Percentiles rank a stretch among this genome's conserved stretches.
Conservation (phyloP, 345 rosid species). For the Toxicodendron radicans region DNA sequence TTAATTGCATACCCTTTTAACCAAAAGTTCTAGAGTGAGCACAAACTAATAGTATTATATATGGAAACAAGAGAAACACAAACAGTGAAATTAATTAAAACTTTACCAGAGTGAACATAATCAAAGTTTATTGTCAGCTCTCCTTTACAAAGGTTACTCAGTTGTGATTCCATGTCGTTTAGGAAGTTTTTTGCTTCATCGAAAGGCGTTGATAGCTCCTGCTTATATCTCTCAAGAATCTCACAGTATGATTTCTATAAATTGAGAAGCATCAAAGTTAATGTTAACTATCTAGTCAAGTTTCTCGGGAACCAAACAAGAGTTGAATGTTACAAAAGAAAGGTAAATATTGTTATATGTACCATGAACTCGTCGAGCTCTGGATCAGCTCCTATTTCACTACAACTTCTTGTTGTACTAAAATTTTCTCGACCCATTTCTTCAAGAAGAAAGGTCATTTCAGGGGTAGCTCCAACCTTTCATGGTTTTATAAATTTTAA, state of each 20-base stretch:
- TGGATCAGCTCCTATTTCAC: slow-evolving; percentile 58
- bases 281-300: neutral
- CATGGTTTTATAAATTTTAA: too few species aligned
- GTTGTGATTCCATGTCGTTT: slow-evolving; percentile 58
- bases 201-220: slow-evolving; percentile 60
- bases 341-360: neutral
- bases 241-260: slow-evolving; percentile 61
- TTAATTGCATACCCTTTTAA: too few species aligned
- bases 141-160: slow-evolving; percentile 52
- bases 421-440: slow-evolving; percentile 41
- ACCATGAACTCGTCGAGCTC: slow-evolving; percentile 77
- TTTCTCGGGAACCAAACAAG: slow-evolving; percentile 16
- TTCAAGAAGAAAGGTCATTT: slow-evolving; percentile 47
- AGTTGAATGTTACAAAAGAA: neutral
- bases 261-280: neutral
- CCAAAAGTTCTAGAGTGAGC: neutral
- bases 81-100: neutral
- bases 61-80: neutral
- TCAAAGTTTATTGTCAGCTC: slow-evolving; percentile 29
- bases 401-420: slow-evolving; percentile 20
- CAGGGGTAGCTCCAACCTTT: slow-evolving; percentile 67
- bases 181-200: slow-evolving; percentile 61
- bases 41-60: neutral
- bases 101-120: slow-evolving; percentile 39
- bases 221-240: slow-evolving; percentile 54